A percentile compares a stretch with the other conserved stretches of the same genome.
phyloP scores from a whole-genome alignment of 169 alveolate genomes.

The Plasmodium gallinaceum region DNA sequence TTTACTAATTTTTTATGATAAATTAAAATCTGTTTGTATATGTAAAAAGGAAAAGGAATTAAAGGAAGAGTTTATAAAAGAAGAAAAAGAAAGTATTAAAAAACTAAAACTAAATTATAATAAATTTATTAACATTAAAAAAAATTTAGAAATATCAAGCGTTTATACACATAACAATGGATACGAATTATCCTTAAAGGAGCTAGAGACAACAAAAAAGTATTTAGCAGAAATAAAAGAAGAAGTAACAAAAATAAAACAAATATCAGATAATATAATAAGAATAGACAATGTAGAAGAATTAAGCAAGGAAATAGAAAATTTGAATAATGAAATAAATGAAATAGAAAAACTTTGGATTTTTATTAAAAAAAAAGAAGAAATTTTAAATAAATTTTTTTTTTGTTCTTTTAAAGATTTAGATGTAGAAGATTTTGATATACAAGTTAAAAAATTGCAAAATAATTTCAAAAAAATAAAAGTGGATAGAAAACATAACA shows the following conservation, averaged over 20 bases:
- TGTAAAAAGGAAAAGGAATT: slow-evolving; percentile 60
- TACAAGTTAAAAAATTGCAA: slow-evolving; percentile 44
- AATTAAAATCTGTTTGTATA: slow-evolving; percentile 56
- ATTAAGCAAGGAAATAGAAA: slow-evolving; percentile 47
- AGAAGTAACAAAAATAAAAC: slow-evolving; percentile 35
- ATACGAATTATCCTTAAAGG: slow-evolving; percentile 39
- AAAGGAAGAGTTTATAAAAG: slow-evolving; percentile 51
- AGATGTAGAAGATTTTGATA: slow-evolving; percentile 70
- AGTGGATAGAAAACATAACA: slow-evolving; percentile 64
- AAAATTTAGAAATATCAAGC: slow-evolving; percentile 46
- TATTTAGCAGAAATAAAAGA: slow-evolving; percentile 48
- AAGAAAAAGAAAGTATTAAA: slow-evolving; percentile 70
- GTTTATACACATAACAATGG: slow-evolving; percentile 64
- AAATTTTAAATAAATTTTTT: slow-evolving; percentile 40
- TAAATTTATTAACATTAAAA: slow-evolving; percentile 54
- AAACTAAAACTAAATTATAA: slow-evolving; percentile 41
- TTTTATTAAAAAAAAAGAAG: slow-evolving; percentile 61
- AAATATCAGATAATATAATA: slow-evolving; percentile 45
- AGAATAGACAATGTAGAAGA: slow-evolving; percentile 69
- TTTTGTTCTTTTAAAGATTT: slow-evolving; percentile 44
- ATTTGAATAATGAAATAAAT: slow-evolving; percentile 32
- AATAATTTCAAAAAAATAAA: slow-evolving; percentile 61
- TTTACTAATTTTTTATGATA: slow-evolving; percentile 47
- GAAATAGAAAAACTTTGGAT: slow-evolving; percentile 70
- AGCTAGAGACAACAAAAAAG: slow-evolving; percentile 52